Evolutionary conservation across 345 rosid genomes (phyloP).

Genomic region (Populus alba): DNA sequence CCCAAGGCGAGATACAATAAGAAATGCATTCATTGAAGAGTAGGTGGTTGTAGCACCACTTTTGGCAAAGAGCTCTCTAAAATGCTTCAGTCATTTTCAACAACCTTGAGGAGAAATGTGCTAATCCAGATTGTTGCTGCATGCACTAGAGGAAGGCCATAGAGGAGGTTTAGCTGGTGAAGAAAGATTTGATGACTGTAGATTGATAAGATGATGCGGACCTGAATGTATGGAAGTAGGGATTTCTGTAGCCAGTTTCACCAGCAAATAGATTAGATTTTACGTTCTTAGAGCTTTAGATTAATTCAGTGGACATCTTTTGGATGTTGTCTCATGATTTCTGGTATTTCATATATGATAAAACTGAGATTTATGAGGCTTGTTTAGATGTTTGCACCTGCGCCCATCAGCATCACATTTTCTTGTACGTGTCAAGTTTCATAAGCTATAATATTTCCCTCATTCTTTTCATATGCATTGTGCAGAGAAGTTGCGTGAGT

Average conservation of each 20-base stretch:
- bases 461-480: constrained; percentile 1
- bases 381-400: not conserved
- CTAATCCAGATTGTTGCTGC: not conserved
- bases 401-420: not conserved
- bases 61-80: not conserved
- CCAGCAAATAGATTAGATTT: not conserved
- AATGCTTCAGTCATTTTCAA: constrained; percentile 1
- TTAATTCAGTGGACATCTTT: not conserved
- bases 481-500: constrained; percentile 81
- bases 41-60: not conserved
- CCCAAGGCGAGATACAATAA: not conserved
- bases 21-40: not conserved
- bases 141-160: not conserved
- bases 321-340: not conserved
- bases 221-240: not conserved
- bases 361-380: not conserved
- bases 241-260: not conserved
- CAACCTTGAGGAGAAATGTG: not conserved
- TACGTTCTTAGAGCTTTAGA: not conserved
- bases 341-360: not conserved
- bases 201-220: not conserved
- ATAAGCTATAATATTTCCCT: not conserved
- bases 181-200: too few relatives aligned
- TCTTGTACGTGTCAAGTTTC: not conserved
- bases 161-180: not conserved